Percentiles rank a stretch among this genome's conserved stretches.
Evolutionary conservation across 257 asterid genomes (phyloP).

Genomic region (Nyctanthes arbortristis): DNA sequence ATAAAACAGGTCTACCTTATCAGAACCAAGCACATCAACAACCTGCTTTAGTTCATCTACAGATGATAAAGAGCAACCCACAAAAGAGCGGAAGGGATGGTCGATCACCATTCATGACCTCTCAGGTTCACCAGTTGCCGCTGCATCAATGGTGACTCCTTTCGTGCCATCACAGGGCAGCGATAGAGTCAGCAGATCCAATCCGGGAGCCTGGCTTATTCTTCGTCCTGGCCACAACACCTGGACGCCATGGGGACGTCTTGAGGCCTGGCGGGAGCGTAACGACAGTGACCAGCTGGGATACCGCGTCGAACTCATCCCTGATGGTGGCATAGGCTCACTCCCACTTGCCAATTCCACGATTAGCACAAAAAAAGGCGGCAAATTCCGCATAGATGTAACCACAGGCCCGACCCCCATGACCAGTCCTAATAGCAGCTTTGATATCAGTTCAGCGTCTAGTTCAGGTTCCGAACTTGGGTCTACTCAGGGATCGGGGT

Average conservation of each 20-base stretch:
- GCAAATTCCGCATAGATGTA: constrained; percentile 71
- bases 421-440: constrained; percentile 89
- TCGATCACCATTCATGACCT: constrained; percentile 94
- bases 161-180: constrained; percentile 89
- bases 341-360: constrained; percentile 65
- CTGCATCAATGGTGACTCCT: constrained; percentile 96
- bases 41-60: constrained; percentile 52
- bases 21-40: constrained; percentile 68
- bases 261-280: constrained; percentile 85
- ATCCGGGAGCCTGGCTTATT: constrained; percentile 98
- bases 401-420: constrained; percentile 73
- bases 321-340: constrained; percentile 74
- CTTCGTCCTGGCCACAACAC: constrained; percentile 83
- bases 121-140: constrained; percentile 94
- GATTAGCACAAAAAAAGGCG: constrained; percentile 61
- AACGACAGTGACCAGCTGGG: constrained; percentile 52
- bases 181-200: constrained; percentile 70
- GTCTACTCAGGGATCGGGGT: constrained; percentile 70
- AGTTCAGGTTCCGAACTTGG: constrained; percentile 67
- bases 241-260: constrained; percentile 98
- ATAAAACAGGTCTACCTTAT: constrained; percentile 64
- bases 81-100: constrained; percentile 92
- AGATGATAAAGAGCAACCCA: constrained; percentile 30
- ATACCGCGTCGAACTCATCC: constrained; percentile 86
- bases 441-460: constrained; percentile 60